Percentiles rank a stretch among this genome's conserved stretches.
Conservation (phyloP, 2,329 filamentous ascomycete species). For the Zymoseptoria passerinii region DNA sequence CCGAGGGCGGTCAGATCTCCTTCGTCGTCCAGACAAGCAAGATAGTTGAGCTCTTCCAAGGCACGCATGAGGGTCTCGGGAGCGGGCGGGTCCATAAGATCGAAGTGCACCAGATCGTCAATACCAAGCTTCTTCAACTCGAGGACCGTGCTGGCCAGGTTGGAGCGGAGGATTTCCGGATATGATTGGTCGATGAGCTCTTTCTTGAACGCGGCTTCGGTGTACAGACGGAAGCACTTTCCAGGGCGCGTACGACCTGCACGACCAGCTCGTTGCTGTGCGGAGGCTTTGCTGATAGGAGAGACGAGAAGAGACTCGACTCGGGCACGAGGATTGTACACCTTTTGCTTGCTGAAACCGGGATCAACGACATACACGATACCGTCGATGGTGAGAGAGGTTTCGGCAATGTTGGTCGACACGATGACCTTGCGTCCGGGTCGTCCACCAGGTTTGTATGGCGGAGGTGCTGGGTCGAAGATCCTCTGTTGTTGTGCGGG, state of each 20-base stretch:
- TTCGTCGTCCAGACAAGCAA: conserved; percentile 90
- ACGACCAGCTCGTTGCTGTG: conserved; percentile 85
- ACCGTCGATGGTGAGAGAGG: conserved; percentile 93
- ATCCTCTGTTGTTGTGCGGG: conserved; percentile 90
- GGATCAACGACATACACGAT: conserved; percentile 97
- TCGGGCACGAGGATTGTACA: conserved; percentile 91
- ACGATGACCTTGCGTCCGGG: conserved; percentile 91
- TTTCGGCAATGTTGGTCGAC: conserved; percentile 97
- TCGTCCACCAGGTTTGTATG: conserved; percentile 60
- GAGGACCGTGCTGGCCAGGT: conserved; percentile 83
- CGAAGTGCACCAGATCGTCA: conserved; percentile 92
- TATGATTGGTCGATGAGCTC: conserved; percentile 97
- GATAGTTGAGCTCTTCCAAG: conserved; percentile 85
- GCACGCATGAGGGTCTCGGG: conserved; percentile 97
- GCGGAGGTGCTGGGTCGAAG: conserved; percentile 79
- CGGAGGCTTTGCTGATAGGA: conserved; percentile 92
- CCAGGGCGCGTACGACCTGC: conserved; percentile 91
- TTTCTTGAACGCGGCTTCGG: conserved; percentile 86
- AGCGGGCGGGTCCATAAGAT: conserved; percentile 97
- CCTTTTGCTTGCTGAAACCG: conserved; percentile 95
- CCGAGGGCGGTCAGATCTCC: conserved; percentile 84
- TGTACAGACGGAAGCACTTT: conserved; percentile 93
- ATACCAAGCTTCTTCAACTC: conserved; percentile 99
- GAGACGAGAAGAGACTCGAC: conserved; percentile 97
- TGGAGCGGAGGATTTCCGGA: conserved; percentile 92